Percentiles rank a stretch among this genome's conserved stretches.
Evolutionary conservation across 805 yeast genomes (phyloP).

Genomic region (Lachancea nothofagi): DNA sequence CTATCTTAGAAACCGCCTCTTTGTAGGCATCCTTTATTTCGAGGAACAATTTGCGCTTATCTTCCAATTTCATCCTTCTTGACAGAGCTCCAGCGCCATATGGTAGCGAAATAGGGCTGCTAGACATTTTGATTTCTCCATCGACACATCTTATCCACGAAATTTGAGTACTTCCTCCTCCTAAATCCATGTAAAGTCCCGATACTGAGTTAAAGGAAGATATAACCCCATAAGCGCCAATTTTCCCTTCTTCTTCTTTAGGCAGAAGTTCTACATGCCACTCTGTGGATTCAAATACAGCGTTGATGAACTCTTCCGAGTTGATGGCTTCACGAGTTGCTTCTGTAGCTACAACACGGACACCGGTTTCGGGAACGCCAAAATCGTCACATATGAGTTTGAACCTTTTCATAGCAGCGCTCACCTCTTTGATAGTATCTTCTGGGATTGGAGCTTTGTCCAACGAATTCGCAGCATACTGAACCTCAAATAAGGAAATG

Average conservation of each 20-base stretch:
- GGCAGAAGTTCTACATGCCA: conserved; percentile 60
- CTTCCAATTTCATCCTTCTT: conserved; percentile 48
- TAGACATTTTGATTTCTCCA: conserved; percentile 51
- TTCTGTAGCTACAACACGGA: conserved; percentile 67
- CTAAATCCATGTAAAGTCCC: conserved; percentile 68
- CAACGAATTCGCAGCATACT: conserved; percentile 37
- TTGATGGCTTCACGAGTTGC: conserved; percentile 68
- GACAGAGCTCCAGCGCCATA: conserved; percentile 70
- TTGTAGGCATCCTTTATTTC: conserved; percentile 51
- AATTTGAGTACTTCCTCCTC: conserved; percentile 65
- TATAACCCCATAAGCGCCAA: conserved; percentile 70
- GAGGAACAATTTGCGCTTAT: conserved; percentile 41
- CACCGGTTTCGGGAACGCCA: conserved; percentile 58
- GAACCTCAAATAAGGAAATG: conserved; percentile 61
- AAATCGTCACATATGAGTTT: conserved; percentile 66
- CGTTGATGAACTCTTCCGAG: conserved; percentile 50
- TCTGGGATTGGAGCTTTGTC: conserved; percentile 50
- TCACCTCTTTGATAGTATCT: conserved; percentile 53
- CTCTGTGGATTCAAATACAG: conserved; percentile 52
- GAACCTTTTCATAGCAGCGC: conserved; percentile 61
- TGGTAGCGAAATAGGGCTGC: conserved; percentile 58
- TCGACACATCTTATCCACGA: conserved; percentile 59
- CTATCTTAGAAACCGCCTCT: conserved; percentile 45
- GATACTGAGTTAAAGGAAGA: conserved; percentile 61
- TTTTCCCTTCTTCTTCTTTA: conserved; percentile 58